These are phyloP conservation scores for Jamesozyma rosinii DNA, from an alignment of 805 yeast species.

Conservation along the genomic window DNA sequence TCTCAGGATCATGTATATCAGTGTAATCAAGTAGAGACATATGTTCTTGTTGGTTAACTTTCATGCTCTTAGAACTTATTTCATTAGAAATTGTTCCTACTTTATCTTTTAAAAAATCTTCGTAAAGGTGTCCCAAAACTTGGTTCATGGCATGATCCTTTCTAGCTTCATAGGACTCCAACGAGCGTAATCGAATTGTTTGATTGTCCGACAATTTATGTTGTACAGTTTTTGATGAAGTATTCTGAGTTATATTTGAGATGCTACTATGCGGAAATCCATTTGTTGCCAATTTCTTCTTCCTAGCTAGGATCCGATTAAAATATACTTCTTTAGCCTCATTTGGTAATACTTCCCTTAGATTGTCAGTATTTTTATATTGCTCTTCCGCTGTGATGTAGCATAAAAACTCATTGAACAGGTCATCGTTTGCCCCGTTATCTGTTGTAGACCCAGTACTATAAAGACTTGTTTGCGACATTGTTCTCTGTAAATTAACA, in stretches of 20 bases:
- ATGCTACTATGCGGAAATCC: conserved; percentile 1
- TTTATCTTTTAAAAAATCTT: neutral
- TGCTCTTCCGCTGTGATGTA: conserved; percentile 4
- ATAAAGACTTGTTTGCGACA: conserved; percentile 12
- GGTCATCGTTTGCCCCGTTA: conserved; percentile 2
- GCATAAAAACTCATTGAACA: conserved; percentile 8
- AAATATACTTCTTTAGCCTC: conserved; percentile 8
- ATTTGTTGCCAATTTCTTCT: neutral
- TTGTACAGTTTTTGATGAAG: neutral
- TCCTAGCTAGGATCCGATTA: conserved; percentile 4
- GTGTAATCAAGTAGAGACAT: neutral
- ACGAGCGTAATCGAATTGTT: neutral
- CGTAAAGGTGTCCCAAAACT: conserved; percentile 4
- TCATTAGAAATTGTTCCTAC: neutral
- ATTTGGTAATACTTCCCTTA: conserved; percentile 10
- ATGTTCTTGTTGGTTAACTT: neutral
- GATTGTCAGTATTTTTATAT: neutral
- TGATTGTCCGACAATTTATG: neutral
- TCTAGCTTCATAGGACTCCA: neutral
- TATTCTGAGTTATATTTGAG: neutral
- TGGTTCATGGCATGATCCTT: conserved; percentile 2
- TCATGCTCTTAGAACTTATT: neutral
- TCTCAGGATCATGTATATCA: neutral
- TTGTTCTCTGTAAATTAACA: conserved; percentile 5
- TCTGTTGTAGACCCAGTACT: conserved; percentile 7